Base-by-base conservation (phyloP, 1,139 yeast species). In the Hanseniaspora sp. region DNA sequence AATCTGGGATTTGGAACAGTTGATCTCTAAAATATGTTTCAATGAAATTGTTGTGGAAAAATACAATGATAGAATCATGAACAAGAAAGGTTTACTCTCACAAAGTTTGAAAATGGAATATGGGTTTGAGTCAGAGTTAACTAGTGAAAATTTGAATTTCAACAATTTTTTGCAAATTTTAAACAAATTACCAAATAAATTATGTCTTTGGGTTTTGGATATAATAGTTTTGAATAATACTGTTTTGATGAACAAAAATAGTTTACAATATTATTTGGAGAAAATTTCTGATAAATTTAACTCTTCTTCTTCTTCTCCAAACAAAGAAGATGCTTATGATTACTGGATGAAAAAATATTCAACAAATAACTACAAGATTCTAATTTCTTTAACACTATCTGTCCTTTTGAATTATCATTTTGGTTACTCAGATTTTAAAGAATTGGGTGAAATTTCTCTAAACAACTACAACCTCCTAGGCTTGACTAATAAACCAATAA, bases 371-470 rank as follows among this genome's bases (percentile, higher is more conserved):
- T 70, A 74, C 58, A 74, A 70, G 57, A 59, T 72, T 4, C 57
- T 72, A 18, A 62, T 69, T 35, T 65, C 77, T 0, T 61, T 73
- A 18, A 59, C 71, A 3, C 54, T 72, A 37, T 70, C 71, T 33
- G 63, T 75, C 3, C 59, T 74, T 33, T 63, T 71, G 46, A 73
- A 74, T 56, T 71, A 74, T 61, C 80, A 76, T 62, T 75, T 72
- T 63, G 80, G 80, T 0, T 76, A 76, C 66, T 69, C 68, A 52
- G 72, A 69, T 59, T 61, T 76, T 55, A 62, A 64, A 41, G 62
- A 64, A 9, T 58, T 72, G 52, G 59, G 65, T 4, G 58, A 56
- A 30, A 53, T 64, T 7, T 58, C 60, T 2, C 64, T 61, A 6
- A 23, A 33, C 15, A 45, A 35, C 17, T 54, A 54, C 44, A 54